Evolutionary conservation across 2,329 filamentous ascomycete genomes (phyloP).

Genomic region (Neofusicoccum kwambonambiense): DNA sequence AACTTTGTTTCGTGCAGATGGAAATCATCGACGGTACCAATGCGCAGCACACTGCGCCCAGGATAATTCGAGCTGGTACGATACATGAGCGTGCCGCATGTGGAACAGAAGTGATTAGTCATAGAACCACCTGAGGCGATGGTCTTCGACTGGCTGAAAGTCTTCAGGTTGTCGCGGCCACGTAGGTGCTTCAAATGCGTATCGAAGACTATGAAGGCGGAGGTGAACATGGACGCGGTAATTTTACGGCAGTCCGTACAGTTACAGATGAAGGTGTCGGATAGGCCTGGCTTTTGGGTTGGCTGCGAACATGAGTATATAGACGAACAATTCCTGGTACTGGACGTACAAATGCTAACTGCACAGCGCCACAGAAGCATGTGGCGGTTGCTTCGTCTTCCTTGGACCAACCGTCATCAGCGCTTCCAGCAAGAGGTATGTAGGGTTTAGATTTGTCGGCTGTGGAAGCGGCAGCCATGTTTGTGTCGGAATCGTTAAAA

Average conservation of each 20-base stretch:
- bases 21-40: conserved; percentile 65
- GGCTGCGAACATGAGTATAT: conserved; percentile 35
- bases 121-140: conserved; percentile 51
- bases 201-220: conserved; percentile 54
- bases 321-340: too few relatives aligned
- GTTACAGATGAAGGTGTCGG: conserved; percentile 58
- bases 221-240: conserved; percentile 60
- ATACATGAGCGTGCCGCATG: conserved; percentile 63
- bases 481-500: too few relatives aligned
- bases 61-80: conserved; percentile 48
- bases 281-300: conserved; percentile 45
- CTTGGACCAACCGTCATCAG: conserved; percentile 26
- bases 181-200: conserved; percentile 50
- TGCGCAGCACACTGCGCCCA: conserved; percentile 49
- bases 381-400: conserved; percentile 30
- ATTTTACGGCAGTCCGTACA: conserved; percentile 63
- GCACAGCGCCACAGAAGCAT: conserved; percentile 32
- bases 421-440: conserved; percentile 24
- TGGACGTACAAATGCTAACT: conserved; percentile 27
- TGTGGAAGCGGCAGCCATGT: background rate
- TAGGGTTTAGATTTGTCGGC: conserved; percentile 23
- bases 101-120: conserved; percentile 62
- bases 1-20: conserved; percentile 56
- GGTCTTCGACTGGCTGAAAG: conserved; percentile 40
- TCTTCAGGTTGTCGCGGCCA: conserved; percentile 51